Percentiles rank a stretch among this genome's conserved stretches.
Conservation (phyloP, 495 filamentous ascomycete genomes). For the Lophiostoma macrostomum region DNA sequence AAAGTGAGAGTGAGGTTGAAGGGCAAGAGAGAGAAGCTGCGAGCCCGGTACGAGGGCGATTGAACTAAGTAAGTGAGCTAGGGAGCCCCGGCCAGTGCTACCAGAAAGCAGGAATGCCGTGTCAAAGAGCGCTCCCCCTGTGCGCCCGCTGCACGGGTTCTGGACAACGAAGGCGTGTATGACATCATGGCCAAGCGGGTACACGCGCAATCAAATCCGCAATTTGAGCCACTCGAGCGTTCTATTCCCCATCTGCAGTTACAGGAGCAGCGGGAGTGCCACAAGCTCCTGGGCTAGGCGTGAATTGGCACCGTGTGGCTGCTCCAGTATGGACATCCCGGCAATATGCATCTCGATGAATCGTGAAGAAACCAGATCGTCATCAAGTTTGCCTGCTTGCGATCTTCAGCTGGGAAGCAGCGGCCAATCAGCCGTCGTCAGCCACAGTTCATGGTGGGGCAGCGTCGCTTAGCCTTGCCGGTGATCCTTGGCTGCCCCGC, state of each 20-base stretch:
- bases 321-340: no score
- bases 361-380: neutral
- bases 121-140: slow-evolving; percentile 5
- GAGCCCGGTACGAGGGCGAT: neutral
- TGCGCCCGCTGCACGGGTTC: slow-evolving; percentile 1
- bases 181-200: slow-evolving; percentile 18
- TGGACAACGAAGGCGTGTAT: no score
- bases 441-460: slow-evolving; percentile 5
- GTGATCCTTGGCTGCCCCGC: neutral
- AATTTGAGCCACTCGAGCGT: no score
- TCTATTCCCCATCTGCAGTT: no score
- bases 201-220: no score
- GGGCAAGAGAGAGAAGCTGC: neutral
- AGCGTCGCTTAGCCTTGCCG: neutral
- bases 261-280: no score
- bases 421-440: slow-evolving; percentile 1
- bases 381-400: neutral
- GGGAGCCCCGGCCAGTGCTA: slow-evolving; percentile 10
- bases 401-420: slow-evolving; percentile 5
- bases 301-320: no score
- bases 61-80: slow-evolving; percentile 11
- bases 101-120: slow-evolving; percentile 20
- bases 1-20: neutral
- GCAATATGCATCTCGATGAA: no score
- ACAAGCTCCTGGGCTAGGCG: no score